Percentiles rank a stretch among this genome's conserved stretches.
Conservation (phyloP, 2,329 filamentous ascomycete genomes). For the Neophaeococcomyces mojaviensis region DNA sequence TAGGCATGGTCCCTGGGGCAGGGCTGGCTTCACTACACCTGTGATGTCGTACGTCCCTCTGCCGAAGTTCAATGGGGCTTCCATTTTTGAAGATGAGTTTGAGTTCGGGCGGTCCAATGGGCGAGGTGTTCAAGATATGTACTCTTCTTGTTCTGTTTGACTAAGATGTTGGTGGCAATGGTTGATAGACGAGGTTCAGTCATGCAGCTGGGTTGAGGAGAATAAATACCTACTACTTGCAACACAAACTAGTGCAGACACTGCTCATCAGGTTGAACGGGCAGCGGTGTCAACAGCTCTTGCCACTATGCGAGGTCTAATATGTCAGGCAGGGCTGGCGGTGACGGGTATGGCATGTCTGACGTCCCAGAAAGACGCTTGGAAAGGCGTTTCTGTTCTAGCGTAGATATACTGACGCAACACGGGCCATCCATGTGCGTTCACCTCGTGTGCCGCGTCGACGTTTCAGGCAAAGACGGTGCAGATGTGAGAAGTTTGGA, state of each 20-base stretch:
- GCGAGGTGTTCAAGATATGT: not conserved
- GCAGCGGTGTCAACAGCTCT: slow-evolving; percentile 5
- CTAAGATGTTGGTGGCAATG: not conserved
- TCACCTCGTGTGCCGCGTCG: not conserved
- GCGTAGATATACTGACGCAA: not conserved
- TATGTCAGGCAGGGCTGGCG: not conserved
- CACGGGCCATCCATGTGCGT: not conserved
- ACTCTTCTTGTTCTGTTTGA: not conserved
- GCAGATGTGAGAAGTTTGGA: not conserved
- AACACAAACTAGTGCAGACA: not conserved
- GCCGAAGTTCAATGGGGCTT: slow-evolving; percentile 18
- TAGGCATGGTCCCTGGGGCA: slow-evolving; percentile 13
- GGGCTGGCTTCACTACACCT: slow-evolving; percentile 20
- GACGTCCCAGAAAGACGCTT: slow-evolving; percentile 1
- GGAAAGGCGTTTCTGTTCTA: not conserved
- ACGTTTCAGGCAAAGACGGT: slow-evolving; percentile 2
- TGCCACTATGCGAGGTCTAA: slow-evolving; percentile 5
- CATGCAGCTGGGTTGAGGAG: not conserved
- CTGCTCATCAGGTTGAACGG: not conserved
- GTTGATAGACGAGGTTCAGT: not conserved
- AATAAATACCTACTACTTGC: slow-evolving; percentile 4
- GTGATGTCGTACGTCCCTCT: slow-evolving; percentile 23
- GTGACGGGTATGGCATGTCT: slow-evolving; percentile 7
- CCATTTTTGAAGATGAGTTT: slow-evolving; percentile 5
- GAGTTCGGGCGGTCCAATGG: not conserved